These are phyloP conservation scores for Aspergillus conjunctus DNA, from an alignment of 495 filamentous ascomycete species.

Conservation along the genomic window DNA sequence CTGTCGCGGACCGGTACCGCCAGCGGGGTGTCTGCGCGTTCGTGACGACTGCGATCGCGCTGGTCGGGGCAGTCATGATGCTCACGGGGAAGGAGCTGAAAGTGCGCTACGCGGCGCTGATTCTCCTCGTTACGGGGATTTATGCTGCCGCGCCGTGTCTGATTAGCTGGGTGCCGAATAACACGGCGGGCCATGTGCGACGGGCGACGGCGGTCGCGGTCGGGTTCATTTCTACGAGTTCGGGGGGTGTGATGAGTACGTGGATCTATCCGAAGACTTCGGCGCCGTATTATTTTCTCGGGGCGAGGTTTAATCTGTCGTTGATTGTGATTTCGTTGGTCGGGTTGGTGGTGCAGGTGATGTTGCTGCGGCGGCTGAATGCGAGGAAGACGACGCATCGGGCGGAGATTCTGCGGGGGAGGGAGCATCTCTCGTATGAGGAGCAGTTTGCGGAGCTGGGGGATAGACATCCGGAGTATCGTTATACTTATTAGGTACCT, in stretches of 20 bases:
- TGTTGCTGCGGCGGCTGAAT: conserved; percentile 12
- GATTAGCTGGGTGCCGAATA: conserved; percentile 21
- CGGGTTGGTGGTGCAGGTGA: conserved; percentile 11
- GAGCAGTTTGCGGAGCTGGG: conserved; percentile 19
- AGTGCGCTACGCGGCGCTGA: conserved; percentile 16
- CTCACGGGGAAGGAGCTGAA: conserved; percentile 1
- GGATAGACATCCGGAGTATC: conserved; percentile 17
- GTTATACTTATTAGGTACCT: conserved; percentile 15
- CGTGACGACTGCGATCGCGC: conserved; percentile 12
- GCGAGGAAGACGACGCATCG: conserved; percentile 2
- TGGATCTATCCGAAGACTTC: conserved; percentile 22
- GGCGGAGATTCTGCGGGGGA: conserved; percentile 8
- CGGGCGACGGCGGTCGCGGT: conserved; percentile 17
- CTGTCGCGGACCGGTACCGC: conserved; percentile 16
- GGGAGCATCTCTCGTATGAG: conserved; percentile 13
- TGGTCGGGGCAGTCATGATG: conserved; percentile 12
- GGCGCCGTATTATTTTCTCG: conserved; percentile 14
- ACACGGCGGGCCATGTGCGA: conserved; percentile 15
- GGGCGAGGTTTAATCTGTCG: conserved; percentile 13
- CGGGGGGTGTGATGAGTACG: conserved; percentile 18
- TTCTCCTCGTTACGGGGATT: conserved; percentile 18
- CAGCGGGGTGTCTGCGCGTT: conserved; percentile 15
- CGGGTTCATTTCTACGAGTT: conserved; percentile 17
- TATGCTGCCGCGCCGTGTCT: conserved; percentile 18
- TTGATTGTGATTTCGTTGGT: conserved; percentile 11